These are phyloP conservation scores for Anthracocystis walkeri DNA, from an alignment of 1,284 basidiomycete species.

Conservation along the genomic window DNA sequence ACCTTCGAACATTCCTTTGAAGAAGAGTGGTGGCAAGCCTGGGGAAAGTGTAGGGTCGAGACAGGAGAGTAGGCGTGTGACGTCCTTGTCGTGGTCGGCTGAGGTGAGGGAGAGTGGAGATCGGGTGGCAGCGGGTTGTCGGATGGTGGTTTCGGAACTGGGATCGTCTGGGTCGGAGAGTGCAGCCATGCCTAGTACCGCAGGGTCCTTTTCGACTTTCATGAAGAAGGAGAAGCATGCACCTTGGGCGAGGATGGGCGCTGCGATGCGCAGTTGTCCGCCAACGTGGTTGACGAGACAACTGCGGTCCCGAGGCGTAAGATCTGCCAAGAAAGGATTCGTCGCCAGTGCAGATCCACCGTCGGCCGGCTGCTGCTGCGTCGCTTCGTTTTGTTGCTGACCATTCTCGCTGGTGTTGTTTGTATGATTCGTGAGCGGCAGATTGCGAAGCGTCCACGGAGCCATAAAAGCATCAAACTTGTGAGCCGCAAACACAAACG, in stretches of 20 bases:
- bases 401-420: background rate
- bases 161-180: conserved; percentile 35
- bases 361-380: conserved; percentile 1
- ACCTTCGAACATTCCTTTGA: conserved; percentile 71
- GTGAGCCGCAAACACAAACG: conserved; percentile 73
- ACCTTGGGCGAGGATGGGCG: conserved; percentile 67
- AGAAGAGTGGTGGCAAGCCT: conserved; percentile 70
- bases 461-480: conserved; percentile 73
- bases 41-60: conserved; percentile 69
- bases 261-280: conserved; percentile 56
- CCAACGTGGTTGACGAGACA: conserved; percentile 70
- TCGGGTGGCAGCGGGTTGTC: conserved; percentile 33
- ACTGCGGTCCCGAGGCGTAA: conserved; percentile 69
- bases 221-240: conserved; percentile 69
- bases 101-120: conserved; percentile 50
- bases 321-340: conserved; percentile 71
- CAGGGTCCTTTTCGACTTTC: conserved; percentile 69
- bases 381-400: background rate
- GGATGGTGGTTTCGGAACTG: conserved; percentile 19
- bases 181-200: conserved; percentile 49
- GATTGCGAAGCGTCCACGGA: conserved; percentile 71
- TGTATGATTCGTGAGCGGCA: conserved; percentile 24
- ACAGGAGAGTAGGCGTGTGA: conserved; percentile 51
- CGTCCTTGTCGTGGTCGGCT: conserved; percentile 57
- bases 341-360: conserved; percentile 17